phyloP scores from a whole-genome alignment of 345 rosid species.

The Lenwebbia sp. region DNA sequence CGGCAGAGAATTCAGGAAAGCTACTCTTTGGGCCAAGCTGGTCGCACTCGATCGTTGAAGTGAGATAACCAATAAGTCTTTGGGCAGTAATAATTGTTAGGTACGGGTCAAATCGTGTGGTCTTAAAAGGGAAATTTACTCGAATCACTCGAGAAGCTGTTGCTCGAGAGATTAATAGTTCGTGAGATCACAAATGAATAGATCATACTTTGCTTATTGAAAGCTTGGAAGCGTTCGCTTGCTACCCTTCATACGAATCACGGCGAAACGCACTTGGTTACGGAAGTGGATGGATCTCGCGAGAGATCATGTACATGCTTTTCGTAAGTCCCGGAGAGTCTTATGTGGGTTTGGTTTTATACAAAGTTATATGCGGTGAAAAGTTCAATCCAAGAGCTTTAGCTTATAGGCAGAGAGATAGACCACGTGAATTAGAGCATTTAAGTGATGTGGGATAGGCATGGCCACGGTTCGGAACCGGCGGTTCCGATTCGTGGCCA shows the following conservation, averaged over 20 bases:
- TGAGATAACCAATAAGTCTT: background rate
- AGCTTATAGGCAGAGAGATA: no score
- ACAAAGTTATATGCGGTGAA: background rate
- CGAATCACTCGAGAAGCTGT: background rate
- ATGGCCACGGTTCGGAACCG: no score
- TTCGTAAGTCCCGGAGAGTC: background rate
- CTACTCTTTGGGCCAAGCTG: background rate
- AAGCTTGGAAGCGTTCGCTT: background rate
- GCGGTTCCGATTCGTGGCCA: no score
- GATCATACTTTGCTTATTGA: background rate
- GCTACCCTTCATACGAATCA: rapidly evolving
- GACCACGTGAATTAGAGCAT: no score
- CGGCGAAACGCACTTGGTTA: background rate
- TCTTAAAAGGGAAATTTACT: background rate
- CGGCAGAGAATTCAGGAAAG: background rate
- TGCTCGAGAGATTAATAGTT: background rate
- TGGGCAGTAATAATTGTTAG: background rate
- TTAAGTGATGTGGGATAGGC: no score
- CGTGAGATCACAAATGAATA: background rate
- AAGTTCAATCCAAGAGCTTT: no score
- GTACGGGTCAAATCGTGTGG: background rate
- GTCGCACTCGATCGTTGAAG: background rate
- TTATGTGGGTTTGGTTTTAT: background rate
- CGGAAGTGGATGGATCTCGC: background rate
- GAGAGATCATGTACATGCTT: background rate